Evolutionary conservation across 768 basidiomycete species (phyloP).

Genomic region (Cyclocybe cylindracea): DNA sequence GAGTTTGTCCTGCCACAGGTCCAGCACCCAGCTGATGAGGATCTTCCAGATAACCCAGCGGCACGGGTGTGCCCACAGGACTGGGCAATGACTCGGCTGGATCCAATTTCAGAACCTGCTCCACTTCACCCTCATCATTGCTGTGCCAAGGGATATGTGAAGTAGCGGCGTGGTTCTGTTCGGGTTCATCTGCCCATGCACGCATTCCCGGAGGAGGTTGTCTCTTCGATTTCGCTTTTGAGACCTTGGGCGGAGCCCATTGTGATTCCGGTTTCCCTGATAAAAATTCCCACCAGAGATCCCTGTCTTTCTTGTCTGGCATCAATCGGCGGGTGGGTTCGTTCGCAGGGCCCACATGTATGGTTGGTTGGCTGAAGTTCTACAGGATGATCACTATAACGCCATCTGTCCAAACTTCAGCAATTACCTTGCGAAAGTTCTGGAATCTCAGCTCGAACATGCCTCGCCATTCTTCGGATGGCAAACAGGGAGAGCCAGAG

Average conservation of each 20-base stretch:
- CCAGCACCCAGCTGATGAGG: slow-evolving; percentile 14
- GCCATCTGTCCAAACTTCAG: background rate
- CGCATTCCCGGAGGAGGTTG: slow-evolving; percentile 32
- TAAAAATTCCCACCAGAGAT: slow-evolving; percentile 80
- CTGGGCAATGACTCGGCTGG: slow-evolving; percentile 41
- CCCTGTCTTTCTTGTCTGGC: slow-evolving; percentile 73
- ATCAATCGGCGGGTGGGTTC: slow-evolving; percentile 38
- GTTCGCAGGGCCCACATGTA: slow-evolving; percentile 39
- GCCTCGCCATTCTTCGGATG: slow-evolving; percentile 67
- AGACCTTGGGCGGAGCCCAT: slow-evolving; percentile 60
- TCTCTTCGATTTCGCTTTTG: slow-evolving; percentile 29
- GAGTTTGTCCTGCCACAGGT: background rate
- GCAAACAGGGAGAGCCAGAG: slow-evolving; percentile 39
- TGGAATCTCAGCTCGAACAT: slow-evolving; percentile 58
- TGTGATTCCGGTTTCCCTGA: slow-evolving; percentile 65
- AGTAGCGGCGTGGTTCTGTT: slow-evolving; percentile 9
- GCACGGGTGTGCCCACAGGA: slow-evolving; percentile 38
- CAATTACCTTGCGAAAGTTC: slow-evolving; percentile 64
- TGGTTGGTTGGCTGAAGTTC: slow-evolving; percentile 70
- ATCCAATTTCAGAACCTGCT: slow-evolving; percentile 32
- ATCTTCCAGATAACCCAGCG: slow-evolving; percentile 25
- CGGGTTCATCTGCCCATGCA: slow-evolving; percentile 34
- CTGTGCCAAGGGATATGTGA: slow-evolving; percentile 29
- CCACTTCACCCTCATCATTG: slow-evolving; percentile 45
- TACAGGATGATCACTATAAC: slow-evolving; percentile 25